Percentiles rank a stretch among this genome's conserved stretches.
These are phyloP conservation scores for Hanseniaspora hatyaiensis DNA, from an alignment of 805 yeast genomes.

Conservation along the genomic window DNA sequence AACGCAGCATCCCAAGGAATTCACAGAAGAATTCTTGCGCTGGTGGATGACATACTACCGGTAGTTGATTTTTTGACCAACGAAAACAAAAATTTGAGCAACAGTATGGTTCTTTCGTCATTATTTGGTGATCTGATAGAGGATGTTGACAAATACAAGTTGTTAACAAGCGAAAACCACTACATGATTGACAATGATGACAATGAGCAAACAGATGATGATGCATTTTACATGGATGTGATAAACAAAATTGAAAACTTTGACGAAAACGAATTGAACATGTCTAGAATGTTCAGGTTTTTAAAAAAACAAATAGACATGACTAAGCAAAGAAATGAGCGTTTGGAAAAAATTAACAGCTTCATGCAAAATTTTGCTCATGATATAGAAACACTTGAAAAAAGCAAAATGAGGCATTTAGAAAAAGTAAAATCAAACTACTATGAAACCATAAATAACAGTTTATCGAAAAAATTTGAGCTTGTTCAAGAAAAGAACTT, in stretches of 20 bases:
- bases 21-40: conserved; percentile 79
- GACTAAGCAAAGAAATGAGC: conserved; percentile 48
- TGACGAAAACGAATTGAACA: conserved; percentile 1
- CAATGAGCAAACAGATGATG: conserved; percentile 17
- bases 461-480: conserved; percentile 11
- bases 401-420: not conserved
- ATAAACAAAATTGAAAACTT: conserved; percentile 8
- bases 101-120: conserved; percentile 28
- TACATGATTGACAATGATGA: conserved; percentile 26
- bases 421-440: conserved; percentile 9
- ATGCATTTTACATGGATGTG: conserved; percentile 3
- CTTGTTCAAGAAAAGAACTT: conserved; percentile 8
- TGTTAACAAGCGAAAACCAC: conserved; percentile 38
- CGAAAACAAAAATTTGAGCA: conserved; percentile 13
- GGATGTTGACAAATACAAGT: conserved; percentile 38
- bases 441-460: conserved; percentile 1
- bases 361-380: conserved; percentile 42
- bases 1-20: conserved; percentile 34
- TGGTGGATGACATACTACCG: conserved; percentile 52
- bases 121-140: conserved; percentile 49
- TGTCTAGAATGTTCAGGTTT: conserved; percentile 25
- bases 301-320: conserved; percentile 45
- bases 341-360: conserved; percentile 42
- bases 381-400: conserved; percentile 21
- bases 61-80: conserved; percentile 25